A percentile compares a stretch with the other conserved stretches of the same genome.
Evolutionary conservation across 2,329 filamentous ascomycete genomes (phyloP).

Genomic region (Colletotrichum sp.): DNA sequence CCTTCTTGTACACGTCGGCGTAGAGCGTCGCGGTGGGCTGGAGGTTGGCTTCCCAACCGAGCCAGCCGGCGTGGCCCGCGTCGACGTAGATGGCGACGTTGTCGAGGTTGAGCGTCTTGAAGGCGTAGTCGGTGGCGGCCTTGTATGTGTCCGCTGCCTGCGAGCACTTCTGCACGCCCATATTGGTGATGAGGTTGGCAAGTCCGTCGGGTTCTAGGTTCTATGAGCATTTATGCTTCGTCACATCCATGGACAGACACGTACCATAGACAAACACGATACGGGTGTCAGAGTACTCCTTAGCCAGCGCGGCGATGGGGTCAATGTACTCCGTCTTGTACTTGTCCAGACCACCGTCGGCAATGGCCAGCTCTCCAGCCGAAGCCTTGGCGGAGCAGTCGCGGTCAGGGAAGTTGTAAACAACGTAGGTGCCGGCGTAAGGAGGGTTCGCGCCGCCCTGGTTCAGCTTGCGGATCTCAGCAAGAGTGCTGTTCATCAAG

Average conservation of each 20-base stretch:
- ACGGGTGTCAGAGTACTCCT: slow-evolving; percentile 15
- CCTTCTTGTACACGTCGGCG: slow-evolving; percentile 32
- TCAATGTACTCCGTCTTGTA: slow-evolving; percentile 38
- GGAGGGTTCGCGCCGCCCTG: slow-evolving; percentile 22
- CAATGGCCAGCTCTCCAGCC: slow-evolving; percentile 35
- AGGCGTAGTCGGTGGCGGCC: slow-evolving; percentile 34
- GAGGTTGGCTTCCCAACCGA: slow-evolving; percentile 36
- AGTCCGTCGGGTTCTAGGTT: slow-evolving; percentile 34
- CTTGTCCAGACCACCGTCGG: slow-evolving; percentile 29
- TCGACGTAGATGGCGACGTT: slow-evolving; percentile 42
- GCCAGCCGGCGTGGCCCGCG: slow-evolving; percentile 41
- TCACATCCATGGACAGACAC: slow-evolving; percentile 24
- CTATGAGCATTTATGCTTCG: slow-evolving; percentile 25
- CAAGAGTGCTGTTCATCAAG: slow-evolving; percentile 31
- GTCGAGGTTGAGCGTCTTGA: slow-evolving; percentile 35
- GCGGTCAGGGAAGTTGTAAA: slow-evolving; percentile 42
- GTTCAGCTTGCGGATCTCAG: slow-evolving; percentile 26
- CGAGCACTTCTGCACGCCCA: slow-evolving; percentile 31
- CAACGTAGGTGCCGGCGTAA: slow-evolving; percentile 32
- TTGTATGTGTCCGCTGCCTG: slow-evolving; percentile 31
- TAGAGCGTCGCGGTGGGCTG: slow-evolving; percentile 29
- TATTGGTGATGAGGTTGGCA: slow-evolving; percentile 40
- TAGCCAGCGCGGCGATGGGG: slow-evolving; percentile 20
- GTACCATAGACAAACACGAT: slow-evolving; percentile 20
- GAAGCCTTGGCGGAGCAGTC: slow-evolving; percentile 40